Evolutionary conservation across 2,329 filamentous ascomycete species (phyloP).

Genomic region (Talaromyces rugulosus): DNA sequence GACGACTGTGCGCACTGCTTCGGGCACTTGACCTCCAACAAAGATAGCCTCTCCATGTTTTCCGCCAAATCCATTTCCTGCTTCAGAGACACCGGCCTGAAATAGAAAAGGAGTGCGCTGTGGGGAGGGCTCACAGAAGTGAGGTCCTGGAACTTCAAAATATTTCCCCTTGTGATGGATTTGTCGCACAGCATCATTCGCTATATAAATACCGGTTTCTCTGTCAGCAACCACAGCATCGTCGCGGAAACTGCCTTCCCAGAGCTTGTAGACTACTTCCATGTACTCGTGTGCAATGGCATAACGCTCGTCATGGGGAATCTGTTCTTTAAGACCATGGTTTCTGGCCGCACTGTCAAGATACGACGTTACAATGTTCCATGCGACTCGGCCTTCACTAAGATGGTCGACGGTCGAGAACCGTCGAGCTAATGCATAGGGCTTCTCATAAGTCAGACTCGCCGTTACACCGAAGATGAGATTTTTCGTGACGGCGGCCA

Average conservation of each 20-base stretch:
- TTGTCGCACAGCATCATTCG: conserved; percentile 30
- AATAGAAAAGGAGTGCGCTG: conserved; percentile 48
- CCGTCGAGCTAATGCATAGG: conserved; percentile 51
- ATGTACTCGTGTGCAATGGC: conserved; percentile 47
- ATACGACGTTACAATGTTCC: conserved; percentile 52
- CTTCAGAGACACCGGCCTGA: conserved; percentile 45
- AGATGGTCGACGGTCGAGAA: conserved; percentile 54
- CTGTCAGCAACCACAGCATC: conserved; percentile 28
- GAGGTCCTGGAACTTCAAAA: conserved; percentile 17
- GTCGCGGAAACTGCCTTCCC: conserved; percentile 51
- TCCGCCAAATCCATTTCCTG: conserved; percentile 44
- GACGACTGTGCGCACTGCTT: conserved; percentile 38
- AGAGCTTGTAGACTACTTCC: conserved; percentile 45
- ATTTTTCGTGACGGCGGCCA: conserved; percentile 45
- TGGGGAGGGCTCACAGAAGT: conserved; percentile 43
- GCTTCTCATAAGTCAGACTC: conserved; percentile 52
- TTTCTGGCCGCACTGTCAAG: conserved; percentile 47
- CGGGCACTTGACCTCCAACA: conserved; percentile 41
- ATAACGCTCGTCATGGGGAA: conserved; percentile 49
- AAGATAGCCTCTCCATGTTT: conserved; percentile 46
- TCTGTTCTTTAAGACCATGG: conserved; percentile 41
- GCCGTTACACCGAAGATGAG: conserved; percentile 52
- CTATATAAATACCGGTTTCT: conserved; percentile 25
- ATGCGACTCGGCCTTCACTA: conserved; percentile 48
- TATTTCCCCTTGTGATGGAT: conserved; percentile 32